Percentiles rank a stretch among this genome's conserved stretches.
These are phyloP conservation scores for Stephania japonica DNA, from an alignment of 164 flowering plant species.

Conservation along the genomic window DNA sequence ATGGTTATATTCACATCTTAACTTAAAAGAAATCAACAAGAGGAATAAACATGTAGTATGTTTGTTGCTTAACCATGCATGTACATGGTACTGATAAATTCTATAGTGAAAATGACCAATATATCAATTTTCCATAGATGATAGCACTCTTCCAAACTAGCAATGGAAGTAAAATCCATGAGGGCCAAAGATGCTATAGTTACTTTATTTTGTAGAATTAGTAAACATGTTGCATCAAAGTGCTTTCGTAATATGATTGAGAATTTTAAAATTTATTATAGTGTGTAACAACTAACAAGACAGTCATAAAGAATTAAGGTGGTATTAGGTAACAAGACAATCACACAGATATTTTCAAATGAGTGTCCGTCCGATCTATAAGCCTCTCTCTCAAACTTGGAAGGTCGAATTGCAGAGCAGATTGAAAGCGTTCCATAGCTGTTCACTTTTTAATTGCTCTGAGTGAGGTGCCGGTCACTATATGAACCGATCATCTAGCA, in stretches of 20 bases:
- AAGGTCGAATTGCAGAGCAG: too few species aligned
- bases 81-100: background rate
- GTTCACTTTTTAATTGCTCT: too few species aligned
- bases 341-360: too few species aligned
- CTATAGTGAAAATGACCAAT: background rate
- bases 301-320: too few species aligned
- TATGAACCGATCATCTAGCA: too few species aligned
- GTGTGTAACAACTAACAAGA: too few species aligned
- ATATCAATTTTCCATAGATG: background rate
- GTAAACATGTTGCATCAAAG: background rate
- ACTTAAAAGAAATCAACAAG: background rate
- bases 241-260: background rate
- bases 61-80: background rate
- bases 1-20: background rate
- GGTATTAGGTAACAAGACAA: too few species aligned
- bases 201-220: background rate
- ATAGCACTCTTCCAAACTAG: background rate
- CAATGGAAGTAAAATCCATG: background rate
- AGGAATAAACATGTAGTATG: background rate
- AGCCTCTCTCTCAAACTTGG: too few species aligned
- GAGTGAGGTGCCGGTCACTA: too few species aligned
- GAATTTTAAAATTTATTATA: too few species aligned
- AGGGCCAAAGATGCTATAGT: background rate
- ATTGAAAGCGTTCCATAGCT: too few species aligned
- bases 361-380: too few species aligned